Evolutionary conservation across 805 yeast species (phyloP).

Genomic region (Diddensiella caesifluorescens): DNA sequence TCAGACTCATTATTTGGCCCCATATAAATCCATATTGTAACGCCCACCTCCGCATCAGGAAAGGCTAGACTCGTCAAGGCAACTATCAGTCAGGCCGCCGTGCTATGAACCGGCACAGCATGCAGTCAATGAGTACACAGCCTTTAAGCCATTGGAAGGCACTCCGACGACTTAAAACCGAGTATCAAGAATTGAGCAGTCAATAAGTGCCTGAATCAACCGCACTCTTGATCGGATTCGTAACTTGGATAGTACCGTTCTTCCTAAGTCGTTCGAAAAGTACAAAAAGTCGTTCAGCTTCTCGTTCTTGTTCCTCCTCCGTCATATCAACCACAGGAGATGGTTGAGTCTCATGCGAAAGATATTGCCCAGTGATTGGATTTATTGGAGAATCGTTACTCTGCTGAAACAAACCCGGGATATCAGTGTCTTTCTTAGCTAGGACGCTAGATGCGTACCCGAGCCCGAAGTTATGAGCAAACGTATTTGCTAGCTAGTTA

Average conservation of each 20-base stretch:
- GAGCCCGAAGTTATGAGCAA: slow-evolving; percentile 26
- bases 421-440: slow-evolving; percentile 19
- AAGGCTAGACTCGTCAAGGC: too few relatives aligned
- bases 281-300: slow-evolving; percentile 41
- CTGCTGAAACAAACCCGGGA: too few relatives aligned
- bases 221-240: slow-evolving; percentile 35
- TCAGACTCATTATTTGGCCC: too few relatives aligned
- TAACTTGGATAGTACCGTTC: slow-evolving; percentile 35
- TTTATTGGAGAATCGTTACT: too few relatives aligned
- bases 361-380: slow-evolving; percentile 29
- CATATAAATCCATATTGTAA: too few relatives aligned
- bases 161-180: too few relatives aligned
- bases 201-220: slow-evolving; percentile 14
- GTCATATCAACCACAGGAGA: slow-evolving; percentile 31
- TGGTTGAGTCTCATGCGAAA: slow-evolving; percentile 7
- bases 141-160: too few relatives aligned
- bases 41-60: too few relatives aligned
- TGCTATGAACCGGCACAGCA: too few relatives aligned
- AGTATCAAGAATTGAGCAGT: not conserved
- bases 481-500: slow-evolving; percentile 12
- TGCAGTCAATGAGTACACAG: too few relatives aligned
- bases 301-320: slow-evolving; percentile 40
- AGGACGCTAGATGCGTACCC: slow-evolving; percentile 29
- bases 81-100: too few relatives aligned
- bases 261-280: slow-evolving; percentile 39